phyloP scores from a whole-genome alignment of 164 flowering plant species.

The Platanus orientalis region DNA sequence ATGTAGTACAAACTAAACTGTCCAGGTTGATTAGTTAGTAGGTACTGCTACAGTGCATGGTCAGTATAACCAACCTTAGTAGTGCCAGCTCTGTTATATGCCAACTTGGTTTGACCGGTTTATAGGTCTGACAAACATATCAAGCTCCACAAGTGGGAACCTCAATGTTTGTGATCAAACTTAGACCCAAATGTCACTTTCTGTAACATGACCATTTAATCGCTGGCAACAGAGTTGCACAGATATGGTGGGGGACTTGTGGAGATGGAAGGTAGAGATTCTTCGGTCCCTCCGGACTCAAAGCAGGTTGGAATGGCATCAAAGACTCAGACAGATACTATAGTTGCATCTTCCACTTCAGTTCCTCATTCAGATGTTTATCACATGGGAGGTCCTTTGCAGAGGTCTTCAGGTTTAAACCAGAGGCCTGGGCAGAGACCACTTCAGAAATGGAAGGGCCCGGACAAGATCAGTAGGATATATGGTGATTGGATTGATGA shows the following conservation, averaged over 20 bases:
- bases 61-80: too few relatives aligned
- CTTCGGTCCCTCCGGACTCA: conserved; percentile 40
- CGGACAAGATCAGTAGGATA: conserved; percentile 91
- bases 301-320: conserved; percentile 48
- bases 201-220: neutral
- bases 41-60: too few relatives aligned
- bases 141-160: neutral
- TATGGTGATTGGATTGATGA: conserved; percentile 99
- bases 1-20: too few relatives aligned
- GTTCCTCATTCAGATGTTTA: conserved; percentile 59
- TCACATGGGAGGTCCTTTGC: conserved; percentile 60
- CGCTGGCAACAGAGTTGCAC: conserved; percentile 60
- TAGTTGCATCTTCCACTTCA: conserved; percentile 28
- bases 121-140: neutral
- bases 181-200: too few relatives aligned
- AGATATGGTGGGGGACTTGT: conserved; percentile 82
- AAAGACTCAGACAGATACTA: conserved; percentile 40
- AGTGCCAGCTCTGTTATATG: too few relatives aligned
- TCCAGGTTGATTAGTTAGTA: too few relatives aligned
- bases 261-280: conserved; percentile 60
- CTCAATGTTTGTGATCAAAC: neutral
- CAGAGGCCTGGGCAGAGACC: conserved; percentile 64
- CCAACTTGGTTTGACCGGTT: neutral
- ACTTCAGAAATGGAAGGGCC: conserved; percentile 92
- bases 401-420: conserved; percentile 46